Conservation (phyloP, 1,284 basidiomycete species). For the Waitea zeae region DNA sequence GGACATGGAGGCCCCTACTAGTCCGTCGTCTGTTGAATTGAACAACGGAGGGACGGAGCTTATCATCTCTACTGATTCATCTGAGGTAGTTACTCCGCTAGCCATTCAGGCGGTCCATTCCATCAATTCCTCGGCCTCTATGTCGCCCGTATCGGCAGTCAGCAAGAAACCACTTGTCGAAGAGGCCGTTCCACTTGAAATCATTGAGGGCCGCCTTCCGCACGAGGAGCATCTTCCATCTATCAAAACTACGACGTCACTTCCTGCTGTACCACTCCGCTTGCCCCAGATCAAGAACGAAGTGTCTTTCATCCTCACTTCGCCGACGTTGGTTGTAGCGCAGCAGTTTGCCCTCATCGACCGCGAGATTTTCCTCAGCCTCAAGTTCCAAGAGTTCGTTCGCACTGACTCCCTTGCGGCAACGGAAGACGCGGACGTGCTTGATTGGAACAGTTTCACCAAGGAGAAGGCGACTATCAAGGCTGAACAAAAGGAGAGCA, state of each 20-base stretch:
- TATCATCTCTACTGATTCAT: neutral
- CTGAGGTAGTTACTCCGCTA: conserved; percentile 2
- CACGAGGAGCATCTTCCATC: too few species aligned
- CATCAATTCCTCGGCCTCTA: neutral
- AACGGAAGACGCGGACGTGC: conserved; percentile 46
- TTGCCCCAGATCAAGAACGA: conserved; percentile 9
- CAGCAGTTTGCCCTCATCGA: conserved; percentile 81
- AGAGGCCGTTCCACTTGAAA: conserved; percentile 48
- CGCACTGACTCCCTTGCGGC: conserved; percentile 32
- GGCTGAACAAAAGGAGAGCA: conserved; percentile 32
- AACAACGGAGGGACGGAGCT: too few species aligned
- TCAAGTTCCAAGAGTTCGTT: conserved; percentile 72
- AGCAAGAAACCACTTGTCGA: conserved; percentile 35
- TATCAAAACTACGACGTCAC: neutral
- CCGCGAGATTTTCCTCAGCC: conserved; percentile 64
- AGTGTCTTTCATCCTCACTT: conserved; percentile 43
- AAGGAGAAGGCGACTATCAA: conserved; percentile 61
- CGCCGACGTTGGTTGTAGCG: conserved; percentile 46
- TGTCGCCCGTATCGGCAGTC: conserved; percentile 5
- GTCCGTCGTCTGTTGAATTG: too few species aligned
- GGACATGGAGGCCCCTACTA: too few species aligned
- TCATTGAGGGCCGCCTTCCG: conserved; percentile 38
- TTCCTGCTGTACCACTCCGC: neutral
- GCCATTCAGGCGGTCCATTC: conserved; percentile 1
- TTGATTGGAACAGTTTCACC: conserved; percentile 73